These are phyloP conservation scores for Mucor piriformis DNA, from an alignment of 371 early-diverging fungal genomes.

Conservation along the genomic window DNA sequence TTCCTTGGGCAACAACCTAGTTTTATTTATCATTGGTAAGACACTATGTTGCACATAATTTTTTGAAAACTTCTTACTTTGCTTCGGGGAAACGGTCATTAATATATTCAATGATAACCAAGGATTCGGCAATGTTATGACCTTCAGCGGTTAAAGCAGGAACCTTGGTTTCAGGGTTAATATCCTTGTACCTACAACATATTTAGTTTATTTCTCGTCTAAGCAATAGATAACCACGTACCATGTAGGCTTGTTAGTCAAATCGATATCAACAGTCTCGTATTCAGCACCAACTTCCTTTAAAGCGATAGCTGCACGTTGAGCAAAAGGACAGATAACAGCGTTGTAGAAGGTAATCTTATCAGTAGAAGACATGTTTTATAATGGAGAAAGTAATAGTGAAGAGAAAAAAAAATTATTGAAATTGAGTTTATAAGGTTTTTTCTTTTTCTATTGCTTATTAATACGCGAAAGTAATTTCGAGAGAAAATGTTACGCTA, in stretches of 20 bases:
- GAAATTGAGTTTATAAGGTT: neutral
- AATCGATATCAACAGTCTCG: slow-evolving; percentile 60
- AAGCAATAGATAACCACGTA: neutral
- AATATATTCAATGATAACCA: slow-evolving; percentile 54
- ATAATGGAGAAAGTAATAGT: neutral
- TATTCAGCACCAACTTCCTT: slow-evolving; percentile 51
- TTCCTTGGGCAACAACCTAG: slow-evolving; percentile 45
- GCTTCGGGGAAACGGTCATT: slow-evolving; percentile 52
- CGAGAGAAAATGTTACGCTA: too few relatives aligned
- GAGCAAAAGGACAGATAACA: slow-evolving; percentile 65
- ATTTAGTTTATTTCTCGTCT: neutral
- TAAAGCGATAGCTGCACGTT: slow-evolving; percentile 61
- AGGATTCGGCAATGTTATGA: slow-evolving; percentile 50
- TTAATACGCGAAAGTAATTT: neutral
- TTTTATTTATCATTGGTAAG: neutral
- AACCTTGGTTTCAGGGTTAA: slow-evolving; percentile 58
- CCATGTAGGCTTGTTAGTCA: slow-evolving; percentile 68
- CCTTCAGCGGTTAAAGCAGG: slow-evolving; percentile 48
- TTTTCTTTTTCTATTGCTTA: neutral
- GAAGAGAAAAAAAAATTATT: neutral
- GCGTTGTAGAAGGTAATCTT: slow-evolving; percentile 56
- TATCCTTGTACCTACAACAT: slow-evolving; percentile 32
- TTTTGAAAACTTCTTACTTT: slow-evolving; percentile 41
- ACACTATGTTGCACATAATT: neutral
- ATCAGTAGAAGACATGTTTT: slow-evolving; percentile 11